phyloP scores from a whole-genome alignment of 257 asterid genomes.

The Petrea volubilis region DNA sequence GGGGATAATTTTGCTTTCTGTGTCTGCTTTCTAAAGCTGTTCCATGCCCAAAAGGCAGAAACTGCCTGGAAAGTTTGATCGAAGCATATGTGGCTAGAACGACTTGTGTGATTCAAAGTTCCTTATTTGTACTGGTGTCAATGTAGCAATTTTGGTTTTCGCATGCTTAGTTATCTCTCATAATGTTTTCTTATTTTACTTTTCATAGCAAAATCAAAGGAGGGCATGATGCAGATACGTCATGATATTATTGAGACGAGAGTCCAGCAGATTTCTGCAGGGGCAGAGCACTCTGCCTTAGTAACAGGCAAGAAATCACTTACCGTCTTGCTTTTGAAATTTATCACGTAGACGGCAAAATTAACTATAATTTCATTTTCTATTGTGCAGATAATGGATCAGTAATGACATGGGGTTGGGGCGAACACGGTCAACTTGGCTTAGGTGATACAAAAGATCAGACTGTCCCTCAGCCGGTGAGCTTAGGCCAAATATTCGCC shows the following conservation, averaged over 20 bases:
- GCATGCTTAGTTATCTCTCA: background rate
- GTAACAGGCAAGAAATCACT: constrained; percentile 54
- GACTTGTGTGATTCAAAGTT: background rate
- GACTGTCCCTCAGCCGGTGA: constrained; percentile 51
- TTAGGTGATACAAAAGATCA: constrained; percentile 63
- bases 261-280: constrained; percentile 72
- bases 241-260: constrained; percentile 33
- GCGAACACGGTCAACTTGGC: constrained; percentile 98
- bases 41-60: background rate
- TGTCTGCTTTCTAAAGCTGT: background rate
- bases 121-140: background rate
- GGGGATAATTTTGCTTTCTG: background rate
- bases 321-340: background rate
- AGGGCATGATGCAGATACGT: constrained; percentile 31
- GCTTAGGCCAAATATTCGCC: constrained; percentile 24
- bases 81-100: background rate
- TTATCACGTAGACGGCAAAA: background rate
- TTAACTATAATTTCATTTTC: background rate
- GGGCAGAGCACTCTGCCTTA: constrained; percentile 89
- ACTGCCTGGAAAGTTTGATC: too few relatives aligned
- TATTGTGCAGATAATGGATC: constrained; percentile 54
- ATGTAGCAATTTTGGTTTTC: background rate
- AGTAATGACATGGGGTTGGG: constrained; percentile 98
- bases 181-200: background rate
- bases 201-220: constrained; percentile 34